Evolutionary conservation across 495 filamentous ascomycete genomes (phyloP).

Genomic region (Acidiella bohemica): DNA sequence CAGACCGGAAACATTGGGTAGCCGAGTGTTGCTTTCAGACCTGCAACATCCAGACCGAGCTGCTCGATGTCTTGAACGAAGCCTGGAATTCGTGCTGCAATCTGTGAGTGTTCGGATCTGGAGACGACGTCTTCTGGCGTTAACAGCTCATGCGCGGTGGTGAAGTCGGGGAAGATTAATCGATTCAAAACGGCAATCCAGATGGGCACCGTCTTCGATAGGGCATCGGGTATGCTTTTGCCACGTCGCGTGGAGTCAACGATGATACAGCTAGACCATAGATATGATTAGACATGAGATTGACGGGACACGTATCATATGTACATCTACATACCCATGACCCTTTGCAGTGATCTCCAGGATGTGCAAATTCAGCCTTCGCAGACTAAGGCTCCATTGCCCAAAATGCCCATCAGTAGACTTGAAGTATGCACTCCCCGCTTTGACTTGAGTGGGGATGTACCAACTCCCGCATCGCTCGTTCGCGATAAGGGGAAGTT

Average conservation of each 20-base stretch:
- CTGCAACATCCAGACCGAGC: conserved; percentile 37
- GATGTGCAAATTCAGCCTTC: conserved; percentile 73
- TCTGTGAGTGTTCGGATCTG: conserved; percentile 65
- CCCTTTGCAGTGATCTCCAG: conserved; percentile 45
- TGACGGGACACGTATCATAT: not conserved
- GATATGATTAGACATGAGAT: not conserved
- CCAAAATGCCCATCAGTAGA: conserved; percentile 89
- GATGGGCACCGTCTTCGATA: conserved; percentile 86
- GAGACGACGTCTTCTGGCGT: conserved; percentile 57
- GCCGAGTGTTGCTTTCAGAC: conserved; percentile 20
- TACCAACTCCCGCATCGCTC: conserved; percentile 96
- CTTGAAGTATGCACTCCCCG: conserved; percentile 81
- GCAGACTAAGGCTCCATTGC: conserved; percentile 74
- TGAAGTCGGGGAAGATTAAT: conserved; percentile 52
- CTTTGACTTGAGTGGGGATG: conserved; percentile 51
- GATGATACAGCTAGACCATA: conserved; percentile 56
- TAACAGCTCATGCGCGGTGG: conserved; percentile 38
- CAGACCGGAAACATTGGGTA: conserved; percentile 54
- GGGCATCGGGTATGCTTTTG: conserved; percentile 77
- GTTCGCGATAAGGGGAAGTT: conserved; percentile 78
- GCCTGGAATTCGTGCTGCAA: conserved; percentile 47
- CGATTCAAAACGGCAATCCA: conserved; percentile 81
- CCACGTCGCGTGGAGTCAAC: conserved; percentile 91
- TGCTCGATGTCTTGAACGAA: conserved; percentile 39
- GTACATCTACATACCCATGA: conserved; percentile 44